These are phyloP conservation scores for Lolium perenne DNA, from an alignment of 176 grass and related monocot species.

Conservation along the genomic window DNA sequence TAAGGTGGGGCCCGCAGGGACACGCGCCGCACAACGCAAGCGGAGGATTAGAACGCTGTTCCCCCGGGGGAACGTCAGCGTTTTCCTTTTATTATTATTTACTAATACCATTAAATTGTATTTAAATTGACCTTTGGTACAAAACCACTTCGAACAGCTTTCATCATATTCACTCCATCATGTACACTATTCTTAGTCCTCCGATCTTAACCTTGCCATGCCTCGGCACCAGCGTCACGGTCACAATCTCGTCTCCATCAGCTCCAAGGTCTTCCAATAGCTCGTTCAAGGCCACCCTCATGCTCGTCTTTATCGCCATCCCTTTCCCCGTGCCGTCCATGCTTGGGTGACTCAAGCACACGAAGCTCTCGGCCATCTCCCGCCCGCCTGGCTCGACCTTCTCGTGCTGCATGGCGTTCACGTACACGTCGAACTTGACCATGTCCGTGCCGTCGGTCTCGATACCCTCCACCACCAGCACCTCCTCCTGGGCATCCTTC, in stretches of 20 bases:
- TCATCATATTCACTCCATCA: neutral
- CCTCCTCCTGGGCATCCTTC: slow-evolving; percentile 28
- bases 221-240: slow-evolving; percentile 53
- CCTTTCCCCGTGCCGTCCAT: neutral
- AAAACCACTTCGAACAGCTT: too few relatives aligned
- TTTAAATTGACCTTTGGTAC: too few relatives aligned
- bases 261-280: slow-evolving; percentile 51
- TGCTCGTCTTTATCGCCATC: slow-evolving; percentile 11
- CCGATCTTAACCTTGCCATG: slow-evolving; percentile 42
- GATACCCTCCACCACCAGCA: slow-evolving; percentile 48
- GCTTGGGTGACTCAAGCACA: slow-evolving; percentile 19
- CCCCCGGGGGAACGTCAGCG: too few relatives aligned
- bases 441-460: neutral
- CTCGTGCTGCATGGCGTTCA: slow-evolving; percentile 43
- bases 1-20: too few relatives aligned
- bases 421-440: slow-evolving; percentile 55
- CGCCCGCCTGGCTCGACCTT: slow-evolving; percentile 39
- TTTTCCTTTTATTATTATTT: too few relatives aligned
- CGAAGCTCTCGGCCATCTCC: slow-evolving; percentile 61
- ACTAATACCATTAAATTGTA: too few relatives aligned
- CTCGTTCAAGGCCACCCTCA: slow-evolving; percentile 51
- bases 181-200: slow-evolving; percentile 37
- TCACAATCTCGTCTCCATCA: slow-evolving; percentile 30
- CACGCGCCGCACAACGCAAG: too few relatives aligned
- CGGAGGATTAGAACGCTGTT: too few relatives aligned